Percentiles rank a stretch among this genome's conserved stretches.
phyloP scores from a whole-genome alignment of 148 eudicot species.

The Rhododendron ferrugineum region DNA sequence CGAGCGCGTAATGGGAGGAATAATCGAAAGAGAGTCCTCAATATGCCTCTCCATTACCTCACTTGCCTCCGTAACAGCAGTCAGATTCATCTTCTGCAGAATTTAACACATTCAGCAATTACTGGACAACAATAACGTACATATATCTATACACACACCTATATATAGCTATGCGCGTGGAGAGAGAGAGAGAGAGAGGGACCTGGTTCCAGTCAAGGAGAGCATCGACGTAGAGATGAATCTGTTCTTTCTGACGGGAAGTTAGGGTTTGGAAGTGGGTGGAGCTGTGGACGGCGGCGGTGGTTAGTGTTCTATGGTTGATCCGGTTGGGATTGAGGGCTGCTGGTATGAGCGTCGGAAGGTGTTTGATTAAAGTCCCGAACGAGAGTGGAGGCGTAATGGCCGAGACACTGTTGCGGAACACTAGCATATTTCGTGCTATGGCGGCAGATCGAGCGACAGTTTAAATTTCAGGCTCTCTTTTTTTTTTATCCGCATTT shows the following conservation, averaged over 20 bases:
- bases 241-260: conserved; percentile 47
- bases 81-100: conserved; percentile 82
- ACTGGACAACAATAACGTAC: background rate
- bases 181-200: background rate
- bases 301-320: conserved; percentile 20
- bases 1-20: conserved; percentile 48
- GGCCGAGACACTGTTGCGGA: conserved; percentile 4
- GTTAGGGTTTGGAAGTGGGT: conserved; percentile 47
- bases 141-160: background rate
- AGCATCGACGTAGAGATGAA: conserved; percentile 57
- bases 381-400: conserved; percentile 26
- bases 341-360: conserved; percentile 25
- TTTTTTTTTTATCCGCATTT: too few relatives aligned
- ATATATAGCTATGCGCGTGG: background rate
- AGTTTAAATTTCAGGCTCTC: background rate
- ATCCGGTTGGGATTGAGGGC: conserved; percentile 10
- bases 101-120: conserved; percentile 4
- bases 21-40: conserved; percentile 76
- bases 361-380: conserved; percentile 73
- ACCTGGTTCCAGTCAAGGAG: conserved; percentile 96
- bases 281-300: conserved; percentile 17
- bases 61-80: conserved; percentile 60
- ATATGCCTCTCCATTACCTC: conserved; percentile 89
- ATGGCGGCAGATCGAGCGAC: background rate
- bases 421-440: conserved; percentile 25